phyloP scores from a whole-genome alignment of 2,329 filamentous ascomycete species.

The Calonectria pseudoreteaudii region DNA sequence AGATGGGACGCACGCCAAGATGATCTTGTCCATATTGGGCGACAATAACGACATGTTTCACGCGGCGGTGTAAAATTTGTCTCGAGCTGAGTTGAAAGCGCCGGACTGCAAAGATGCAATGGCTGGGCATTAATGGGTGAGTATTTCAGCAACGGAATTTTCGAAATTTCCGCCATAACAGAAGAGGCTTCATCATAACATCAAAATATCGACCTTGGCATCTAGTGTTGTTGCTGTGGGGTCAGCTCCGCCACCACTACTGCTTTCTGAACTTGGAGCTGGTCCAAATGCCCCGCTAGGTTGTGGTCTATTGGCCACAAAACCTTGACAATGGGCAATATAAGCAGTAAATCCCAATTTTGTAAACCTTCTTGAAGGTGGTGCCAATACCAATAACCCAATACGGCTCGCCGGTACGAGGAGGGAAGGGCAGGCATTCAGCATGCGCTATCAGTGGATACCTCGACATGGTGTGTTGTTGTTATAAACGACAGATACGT shows the following conservation, averaged over 20 bases:
- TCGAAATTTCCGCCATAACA: not conserved
- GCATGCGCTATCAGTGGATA: too few relatives aligned
- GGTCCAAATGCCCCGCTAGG: too few relatives aligned
- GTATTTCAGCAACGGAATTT: not conserved
- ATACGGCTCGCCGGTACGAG: too few relatives aligned
- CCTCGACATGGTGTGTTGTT: too few relatives aligned
- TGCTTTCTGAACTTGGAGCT: too few relatives aligned
- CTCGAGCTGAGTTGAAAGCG: not conserved
- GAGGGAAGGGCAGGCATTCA: too few relatives aligned
- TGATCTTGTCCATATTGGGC: not conserved
- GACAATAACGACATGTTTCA: not conserved
- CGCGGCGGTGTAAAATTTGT: not conserved
- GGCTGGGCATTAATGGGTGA: not conserved
- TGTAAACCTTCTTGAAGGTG: too few relatives aligned
- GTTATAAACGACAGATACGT: too few relatives aligned
- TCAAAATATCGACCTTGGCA: not conserved
- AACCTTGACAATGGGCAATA: too few relatives aligned
- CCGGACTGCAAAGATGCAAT: not conserved
- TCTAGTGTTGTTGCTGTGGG: not conserved
- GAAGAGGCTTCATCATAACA: not conserved
- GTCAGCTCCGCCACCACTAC: not conserved
- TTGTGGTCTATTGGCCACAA: too few relatives aligned
- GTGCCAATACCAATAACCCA: too few relatives aligned
- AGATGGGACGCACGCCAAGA: not conserved
- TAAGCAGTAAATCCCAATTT: too few relatives aligned